Percentiles rank a stretch among this genome's conserved stretches.
phyloP scores from a whole-genome alignment of 2,329 filamentous ascomycete species.

The Epichloe coenophiala region DNA sequence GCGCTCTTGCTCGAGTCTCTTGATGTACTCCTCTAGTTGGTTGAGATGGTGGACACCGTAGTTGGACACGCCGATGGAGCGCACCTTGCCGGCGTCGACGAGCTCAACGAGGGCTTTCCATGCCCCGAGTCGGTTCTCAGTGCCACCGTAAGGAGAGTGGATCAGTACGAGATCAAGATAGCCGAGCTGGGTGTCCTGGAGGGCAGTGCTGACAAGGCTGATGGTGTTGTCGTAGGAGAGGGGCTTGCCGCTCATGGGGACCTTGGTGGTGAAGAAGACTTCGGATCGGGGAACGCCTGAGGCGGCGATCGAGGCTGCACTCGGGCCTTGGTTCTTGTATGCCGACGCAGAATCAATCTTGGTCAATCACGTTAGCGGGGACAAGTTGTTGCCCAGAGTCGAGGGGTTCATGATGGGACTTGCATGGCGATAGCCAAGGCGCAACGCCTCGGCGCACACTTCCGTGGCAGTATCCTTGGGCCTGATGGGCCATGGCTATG shows the following conservation, averaged over 20 bases:
- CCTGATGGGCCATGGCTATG: conserved; percentile 7
- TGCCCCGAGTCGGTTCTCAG: conserved; percentile 39
- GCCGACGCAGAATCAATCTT: conserved; percentile 40
- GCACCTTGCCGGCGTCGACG: conserved; percentile 46
- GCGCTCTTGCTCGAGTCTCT: conserved; percentile 46
- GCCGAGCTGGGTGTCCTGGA: conserved; percentile 46
- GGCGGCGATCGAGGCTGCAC: conserved; percentile 30
- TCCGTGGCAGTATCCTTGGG: conserved; percentile 18
- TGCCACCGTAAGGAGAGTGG: conserved; percentile 47
- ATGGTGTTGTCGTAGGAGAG: conserved; percentile 50
- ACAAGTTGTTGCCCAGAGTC: too few species aligned
- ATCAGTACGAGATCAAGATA: conserved; percentile 57
- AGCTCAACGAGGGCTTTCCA: conserved; percentile 52
- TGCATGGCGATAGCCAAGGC: conserved; percentile 40
- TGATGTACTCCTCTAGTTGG: conserved; percentile 45
- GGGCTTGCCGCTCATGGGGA: conserved; percentile 26
- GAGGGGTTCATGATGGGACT: not conserved
- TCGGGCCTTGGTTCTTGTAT: conserved; percentile 37
- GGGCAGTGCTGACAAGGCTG: conserved; percentile 47
- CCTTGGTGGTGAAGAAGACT: conserved; percentile 44
- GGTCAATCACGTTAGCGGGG: too few species aligned
- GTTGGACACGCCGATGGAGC: conserved; percentile 51
- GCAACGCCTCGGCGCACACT: conserved; percentile 32
- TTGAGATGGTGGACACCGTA: conserved; percentile 50
- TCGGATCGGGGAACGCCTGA: conserved; percentile 30